Evolutionary conservation across 768 basidiomycete genomes (phyloP).

Genomic region (Multifurca ochricompacta): DNA sequence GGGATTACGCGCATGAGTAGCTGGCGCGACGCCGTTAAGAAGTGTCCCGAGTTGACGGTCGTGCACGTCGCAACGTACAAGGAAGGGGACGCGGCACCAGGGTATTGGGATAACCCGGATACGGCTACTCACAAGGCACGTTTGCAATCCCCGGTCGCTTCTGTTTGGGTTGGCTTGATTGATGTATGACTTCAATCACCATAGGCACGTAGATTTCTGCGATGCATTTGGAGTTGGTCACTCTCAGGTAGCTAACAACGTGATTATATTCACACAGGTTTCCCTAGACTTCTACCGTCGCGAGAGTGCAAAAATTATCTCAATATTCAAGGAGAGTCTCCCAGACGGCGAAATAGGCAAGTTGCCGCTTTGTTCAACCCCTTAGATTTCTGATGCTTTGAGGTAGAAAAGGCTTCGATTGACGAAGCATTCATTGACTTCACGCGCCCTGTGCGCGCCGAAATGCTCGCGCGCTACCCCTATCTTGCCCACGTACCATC

Average conservation of each 20-base stretch:
- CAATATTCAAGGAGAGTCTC: slow-evolving; percentile 71
- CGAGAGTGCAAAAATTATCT: slow-evolving; percentile 83
- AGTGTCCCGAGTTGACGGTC: slow-evolving; percentile 75
- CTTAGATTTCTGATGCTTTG: background rate
- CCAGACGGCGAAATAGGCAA: slow-evolving; percentile 78
- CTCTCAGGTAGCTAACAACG: background rate
- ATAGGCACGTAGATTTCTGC: background rate
- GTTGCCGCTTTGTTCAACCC: slow-evolving; percentile 11
- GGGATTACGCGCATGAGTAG: slow-evolving; percentile 92
- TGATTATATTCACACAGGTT: slow-evolving; percentile 41
- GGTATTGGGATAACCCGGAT: slow-evolving; percentile 88
- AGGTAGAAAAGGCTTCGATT: slow-evolving; percentile 89
- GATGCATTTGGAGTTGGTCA: background rate
- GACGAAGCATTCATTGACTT: slow-evolving; percentile 97
- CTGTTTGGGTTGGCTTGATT: background rate
- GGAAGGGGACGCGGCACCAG: slow-evolving; percentile 79
- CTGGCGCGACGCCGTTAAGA: slow-evolving; percentile 71
- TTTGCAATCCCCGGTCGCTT: background rate
- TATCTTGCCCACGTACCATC: slow-evolving; percentile 64
- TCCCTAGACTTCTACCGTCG: slow-evolving; percentile 89
- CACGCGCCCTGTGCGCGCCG: slow-evolving; percentile 68
- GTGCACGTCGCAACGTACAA: slow-evolving; percentile 95
- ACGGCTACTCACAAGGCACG: slow-evolving; percentile 88
- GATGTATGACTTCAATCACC: background rate
- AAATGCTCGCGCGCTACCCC: slow-evolving; percentile 67